Percentiles rank a stretch among this genome's conserved stretches.
Evolutionary conservation across 2,329 filamentous ascomycete genomes (phyloP).

Genomic region (Phyllosticta citribraziliensis): DNA sequence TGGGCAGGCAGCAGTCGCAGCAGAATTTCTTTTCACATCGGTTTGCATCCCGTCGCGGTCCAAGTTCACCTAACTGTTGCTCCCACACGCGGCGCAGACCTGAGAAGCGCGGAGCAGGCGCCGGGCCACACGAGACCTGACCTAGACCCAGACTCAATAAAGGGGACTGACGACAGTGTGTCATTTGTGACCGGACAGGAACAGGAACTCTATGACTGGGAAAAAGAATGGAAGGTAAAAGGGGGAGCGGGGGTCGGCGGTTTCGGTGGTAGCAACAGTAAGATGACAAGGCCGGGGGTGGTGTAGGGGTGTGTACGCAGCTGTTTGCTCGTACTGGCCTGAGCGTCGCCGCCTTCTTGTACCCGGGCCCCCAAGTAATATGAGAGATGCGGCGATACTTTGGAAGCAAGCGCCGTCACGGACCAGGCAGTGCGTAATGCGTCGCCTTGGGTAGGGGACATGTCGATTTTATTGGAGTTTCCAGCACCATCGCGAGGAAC

Average conservation of each 20-base stretch:
- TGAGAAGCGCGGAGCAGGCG: too few species aligned
- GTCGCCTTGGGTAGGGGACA: constrained; percentile 3
- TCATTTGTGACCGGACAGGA: background rate
- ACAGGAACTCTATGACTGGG: background rate
- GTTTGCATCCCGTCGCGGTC: too few species aligned
- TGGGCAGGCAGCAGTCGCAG: too few species aligned
- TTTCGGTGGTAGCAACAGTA: background rate
- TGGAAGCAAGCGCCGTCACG: background rate
- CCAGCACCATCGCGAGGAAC: background rate
- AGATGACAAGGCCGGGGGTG: background rate
- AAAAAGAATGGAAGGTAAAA: background rate
- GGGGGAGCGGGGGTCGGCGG: too few species aligned
- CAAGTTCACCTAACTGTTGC: too few species aligned
- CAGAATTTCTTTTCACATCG: too few species aligned
- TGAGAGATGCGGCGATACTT: background rate
- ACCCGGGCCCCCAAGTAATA: background rate
- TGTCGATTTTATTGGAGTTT: constrained; percentile 7
- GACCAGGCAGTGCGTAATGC: background rate
- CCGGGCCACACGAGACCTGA: too few species aligned
- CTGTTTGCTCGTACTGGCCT: background rate
- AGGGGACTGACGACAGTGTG: background rate
- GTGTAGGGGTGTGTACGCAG: background rate
- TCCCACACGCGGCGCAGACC: too few species aligned
- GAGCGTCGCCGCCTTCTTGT: background rate
- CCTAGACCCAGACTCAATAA: too few species aligned